phyloP scores from a whole-genome alignment of 768 basidiomycete genomes.

The Amanita pallidorosea region DNA sequence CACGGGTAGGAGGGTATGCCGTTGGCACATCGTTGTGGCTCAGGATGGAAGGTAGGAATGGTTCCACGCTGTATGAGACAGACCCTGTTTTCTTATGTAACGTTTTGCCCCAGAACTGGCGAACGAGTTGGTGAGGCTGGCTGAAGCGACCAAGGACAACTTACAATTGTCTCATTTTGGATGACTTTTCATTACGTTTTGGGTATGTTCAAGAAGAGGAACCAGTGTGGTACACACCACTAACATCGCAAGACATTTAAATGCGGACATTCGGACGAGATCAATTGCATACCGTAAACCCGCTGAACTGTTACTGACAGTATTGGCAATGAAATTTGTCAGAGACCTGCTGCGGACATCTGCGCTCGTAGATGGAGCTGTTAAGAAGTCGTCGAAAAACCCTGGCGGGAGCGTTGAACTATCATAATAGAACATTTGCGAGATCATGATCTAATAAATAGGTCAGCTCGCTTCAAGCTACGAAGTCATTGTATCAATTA shows the following conservation, averaged over 20 bases:
- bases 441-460: not conserved
- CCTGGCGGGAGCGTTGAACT: conserved; percentile 30
- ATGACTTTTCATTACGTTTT: conserved; percentile 20
- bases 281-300: conserved; percentile 5
- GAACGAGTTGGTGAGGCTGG: not conserved
- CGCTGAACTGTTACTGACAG: conserved; percentile 19
- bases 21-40: conserved; percentile 23
- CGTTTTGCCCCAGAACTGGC: not conserved
- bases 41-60: conserved; percentile 29
- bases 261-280: conserved; percentile 2
- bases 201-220: conserved; percentile 19
- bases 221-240: conserved; percentile 23
- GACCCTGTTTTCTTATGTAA: not conserved
- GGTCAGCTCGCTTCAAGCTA: not conserved
- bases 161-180: conserved; percentile 24
- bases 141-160: not conserved
- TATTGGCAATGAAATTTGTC: conserved; percentile 19
- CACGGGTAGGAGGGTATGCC: conserved; percentile 31
- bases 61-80: conserved; percentile 30
- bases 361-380: conserved; percentile 21
- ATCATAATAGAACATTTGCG: conserved; percentile 33
- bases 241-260: conserved; percentile 9
- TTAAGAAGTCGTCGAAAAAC: conserved; percentile 35
- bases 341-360: conserved; percentile 25
- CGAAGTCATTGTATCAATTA: not conserved